Percentiles rank a stretch among this genome's conserved stretches.
These are phyloP conservation scores for Plenodomus tracheiphilus DNA, from an alignment of 2,329 filamentous ascomycete genomes.

Conservation along the genomic window DNA sequence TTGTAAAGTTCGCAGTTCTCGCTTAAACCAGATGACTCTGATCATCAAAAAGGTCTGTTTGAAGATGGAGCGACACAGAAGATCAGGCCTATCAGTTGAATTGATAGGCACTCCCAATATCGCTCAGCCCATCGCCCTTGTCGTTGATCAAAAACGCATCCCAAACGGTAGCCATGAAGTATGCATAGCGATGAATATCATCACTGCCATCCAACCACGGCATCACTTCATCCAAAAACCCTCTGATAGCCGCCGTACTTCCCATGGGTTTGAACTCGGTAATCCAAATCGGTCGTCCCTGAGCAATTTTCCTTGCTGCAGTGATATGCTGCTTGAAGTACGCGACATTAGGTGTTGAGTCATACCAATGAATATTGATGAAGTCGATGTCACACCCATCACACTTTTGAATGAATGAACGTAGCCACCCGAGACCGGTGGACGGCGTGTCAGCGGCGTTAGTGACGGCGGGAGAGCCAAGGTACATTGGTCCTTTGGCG, in stretches of 20 bases:
- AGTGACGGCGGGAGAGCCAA: slow-evolving; percentile 39
- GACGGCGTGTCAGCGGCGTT: slow-evolving; percentile 17
- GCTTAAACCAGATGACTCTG: too few species aligned
- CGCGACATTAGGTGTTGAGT: slow-evolving; percentile 17
- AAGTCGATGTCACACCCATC: slow-evolving; percentile 40
- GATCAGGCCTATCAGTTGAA: not conserved
- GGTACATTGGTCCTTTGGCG: slow-evolving; percentile 22
- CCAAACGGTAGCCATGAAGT: slow-evolving; percentile 22
- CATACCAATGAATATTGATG: slow-evolving; percentile 39
- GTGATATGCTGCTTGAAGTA: slow-evolving; percentile 44
- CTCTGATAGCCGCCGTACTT: slow-evolving; percentile 16
- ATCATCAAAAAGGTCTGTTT: too few species aligned
- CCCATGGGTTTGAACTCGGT: slow-evolving; percentile 37
- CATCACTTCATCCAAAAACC: slow-evolving; percentile 32
- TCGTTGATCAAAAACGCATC: slow-evolving; percentile 19
- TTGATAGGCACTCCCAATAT: slow-evolving; percentile 20
- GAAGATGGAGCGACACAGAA: too few species aligned
- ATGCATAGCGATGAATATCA: slow-evolving; percentile 39
- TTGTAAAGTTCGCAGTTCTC: too few species aligned
- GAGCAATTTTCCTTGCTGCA: slow-evolving; percentile 48
- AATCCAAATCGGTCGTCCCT: slow-evolving; percentile 51
- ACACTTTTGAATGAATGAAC: slow-evolving; percentile 32
- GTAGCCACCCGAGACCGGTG: slow-evolving; percentile 30
- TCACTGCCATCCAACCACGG: slow-evolving; percentile 35
- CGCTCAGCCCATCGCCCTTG: slow-evolving; percentile 16